A percentile compares a stretch with the other conserved stretches of the same genome.
Evolutionary conservation across 2,329 filamentous ascomycete species (phyloP).

Genomic region (Penicillium sclerotiorum): DNA sequence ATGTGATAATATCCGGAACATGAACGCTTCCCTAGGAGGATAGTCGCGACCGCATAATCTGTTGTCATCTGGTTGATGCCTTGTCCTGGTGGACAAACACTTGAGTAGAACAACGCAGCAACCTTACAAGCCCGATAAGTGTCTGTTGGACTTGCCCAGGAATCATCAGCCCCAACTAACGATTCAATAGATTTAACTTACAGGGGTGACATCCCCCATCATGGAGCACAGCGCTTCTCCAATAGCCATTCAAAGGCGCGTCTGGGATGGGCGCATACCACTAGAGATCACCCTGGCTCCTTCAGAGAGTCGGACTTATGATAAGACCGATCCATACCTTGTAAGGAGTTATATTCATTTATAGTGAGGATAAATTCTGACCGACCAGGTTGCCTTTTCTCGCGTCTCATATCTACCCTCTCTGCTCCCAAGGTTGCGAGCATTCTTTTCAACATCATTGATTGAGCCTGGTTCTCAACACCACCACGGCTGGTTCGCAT

Average conservation of each 20-base stretch:
- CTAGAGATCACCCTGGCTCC: slow-evolving; percentile 62
- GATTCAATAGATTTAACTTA: no score
- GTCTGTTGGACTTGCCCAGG: neutral
- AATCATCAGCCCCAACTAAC: no score
- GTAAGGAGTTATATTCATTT: slow-evolving; percentile 37
- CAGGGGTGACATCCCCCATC: neutral
- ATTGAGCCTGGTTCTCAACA: slow-evolving; percentile 59
- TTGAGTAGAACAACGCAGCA: neutral
- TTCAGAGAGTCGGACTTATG: slow-evolving; percentile 62
- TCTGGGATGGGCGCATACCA: slow-evolving; percentile 64
- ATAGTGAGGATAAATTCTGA: slow-evolving; percentile 1
- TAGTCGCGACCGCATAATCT: neutral
- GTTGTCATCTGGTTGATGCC: neutral
- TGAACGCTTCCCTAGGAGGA: neutral
- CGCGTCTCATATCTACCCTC: slow-evolving; percentile 71
- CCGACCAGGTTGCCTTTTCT: slow-evolving; percentile 58
- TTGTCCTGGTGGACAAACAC: neutral
- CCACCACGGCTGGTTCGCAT: slow-evolving; percentile 65
- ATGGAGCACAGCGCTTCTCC: slow-evolving; percentile 34
- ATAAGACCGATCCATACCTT: slow-evolving; percentile 63
- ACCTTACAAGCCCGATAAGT: neutral
- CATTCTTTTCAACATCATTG: slow-evolving; percentile 62
- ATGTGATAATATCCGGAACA: neutral
- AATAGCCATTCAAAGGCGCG: slow-evolving; percentile 44
- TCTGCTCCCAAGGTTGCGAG: slow-evolving; percentile 62